A percentile compares a stretch with the other conserved stretches of the same genome.
Evolutionary conservation across 371 early-diverging fungal species (phyloP).

Genomic region (Ecytonucleospora hepatopenaei): DNA sequence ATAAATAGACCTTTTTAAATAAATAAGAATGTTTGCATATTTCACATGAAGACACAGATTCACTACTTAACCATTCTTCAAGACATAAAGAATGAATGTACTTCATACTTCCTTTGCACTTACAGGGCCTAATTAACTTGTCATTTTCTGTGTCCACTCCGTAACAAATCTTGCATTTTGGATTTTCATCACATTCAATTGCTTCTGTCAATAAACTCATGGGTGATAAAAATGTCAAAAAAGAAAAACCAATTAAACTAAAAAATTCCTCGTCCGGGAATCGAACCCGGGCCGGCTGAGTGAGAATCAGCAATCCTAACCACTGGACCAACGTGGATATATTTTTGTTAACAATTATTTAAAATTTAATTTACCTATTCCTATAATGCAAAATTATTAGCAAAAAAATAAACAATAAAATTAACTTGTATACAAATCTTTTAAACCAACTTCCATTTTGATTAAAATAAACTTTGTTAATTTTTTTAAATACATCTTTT

Average conservation of each 20-base stretch:
- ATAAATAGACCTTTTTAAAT: constrained; percentile 28
- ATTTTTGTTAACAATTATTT: neutral
- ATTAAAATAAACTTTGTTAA: constrained; percentile 8
- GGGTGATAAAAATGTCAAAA: neutral
- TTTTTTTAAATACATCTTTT: constrained; percentile 19
- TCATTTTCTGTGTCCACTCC: constrained; percentile 18
- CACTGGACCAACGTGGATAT: constrained; percentile 41
- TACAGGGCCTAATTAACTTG: constrained; percentile 34
- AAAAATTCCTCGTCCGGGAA: constrained; percentile 42
- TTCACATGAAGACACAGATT: constrained; percentile 21
- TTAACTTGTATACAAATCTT: constrained; percentile 36
- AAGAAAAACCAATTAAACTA: neutral
- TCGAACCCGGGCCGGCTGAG: constrained; percentile 42
- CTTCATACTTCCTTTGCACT: constrained; percentile 46
- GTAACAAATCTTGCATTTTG: constrained; percentile 48
- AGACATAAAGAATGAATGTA: constrained; percentile 45
- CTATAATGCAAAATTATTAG: constrained; percentile 41
- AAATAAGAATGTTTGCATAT: constrained; percentile 38
- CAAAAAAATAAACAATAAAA: constrained; percentile 45
- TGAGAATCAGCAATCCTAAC: constrained; percentile 38
- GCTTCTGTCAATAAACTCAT: neutral
- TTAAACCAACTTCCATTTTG: constrained; percentile 35
- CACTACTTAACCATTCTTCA: constrained; percentile 32
- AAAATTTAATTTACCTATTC: constrained; percentile 24
- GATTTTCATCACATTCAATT: neutral